phyloP scores from a whole-genome alignment of 169 alveolate species.

The Babesia gibsoni region DNA sequence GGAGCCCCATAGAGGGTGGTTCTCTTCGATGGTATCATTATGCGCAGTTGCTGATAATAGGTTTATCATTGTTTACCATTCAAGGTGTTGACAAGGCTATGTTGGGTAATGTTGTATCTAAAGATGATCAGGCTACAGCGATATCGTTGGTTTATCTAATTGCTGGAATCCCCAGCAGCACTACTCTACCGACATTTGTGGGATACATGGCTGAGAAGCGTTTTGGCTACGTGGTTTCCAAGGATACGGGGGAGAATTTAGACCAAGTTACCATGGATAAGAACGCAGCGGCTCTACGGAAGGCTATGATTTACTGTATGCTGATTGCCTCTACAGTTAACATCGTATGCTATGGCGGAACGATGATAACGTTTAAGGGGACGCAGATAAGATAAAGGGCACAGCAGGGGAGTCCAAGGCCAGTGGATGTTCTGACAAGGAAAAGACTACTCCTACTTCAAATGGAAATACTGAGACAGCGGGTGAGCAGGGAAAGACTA shows the following conservation, averaged over 20 bases:
- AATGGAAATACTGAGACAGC: no score
- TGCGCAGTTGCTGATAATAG: conserved; percentile 73
- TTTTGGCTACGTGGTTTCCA: conserved; percentile 64
- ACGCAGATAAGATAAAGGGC: no score
- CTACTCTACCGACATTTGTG: conserved; percentile 83
- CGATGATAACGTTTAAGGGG: no score
- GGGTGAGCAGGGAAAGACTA: no score
- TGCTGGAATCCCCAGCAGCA: conserved; percentile 85
- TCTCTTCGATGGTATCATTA: conserved; percentile 45
- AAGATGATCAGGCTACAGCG: conserved; percentile 85
- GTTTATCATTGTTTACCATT: conserved; percentile 86
- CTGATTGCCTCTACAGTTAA: neutral
- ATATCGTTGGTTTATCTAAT: conserved; percentile 78
- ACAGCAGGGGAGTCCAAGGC: no score
- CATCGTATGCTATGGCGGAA: conserved; percentile 16
- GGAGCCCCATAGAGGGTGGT: conserved; percentile 63
- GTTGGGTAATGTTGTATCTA: conserved; percentile 84
- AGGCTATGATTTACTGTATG: conserved; percentile 5
- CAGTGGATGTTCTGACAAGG: no score
- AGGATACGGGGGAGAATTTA: neutral
- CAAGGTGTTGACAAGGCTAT: conserved; percentile 87
- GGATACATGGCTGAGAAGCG: conserved; percentile 84
- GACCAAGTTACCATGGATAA: neutral
- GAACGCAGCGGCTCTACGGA: conserved; percentile 18
- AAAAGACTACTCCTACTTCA: no score